Conservation (phyloP, 2,329 filamentous ascomycete genomes). For the Aspergillus fumigatus region DNA sequence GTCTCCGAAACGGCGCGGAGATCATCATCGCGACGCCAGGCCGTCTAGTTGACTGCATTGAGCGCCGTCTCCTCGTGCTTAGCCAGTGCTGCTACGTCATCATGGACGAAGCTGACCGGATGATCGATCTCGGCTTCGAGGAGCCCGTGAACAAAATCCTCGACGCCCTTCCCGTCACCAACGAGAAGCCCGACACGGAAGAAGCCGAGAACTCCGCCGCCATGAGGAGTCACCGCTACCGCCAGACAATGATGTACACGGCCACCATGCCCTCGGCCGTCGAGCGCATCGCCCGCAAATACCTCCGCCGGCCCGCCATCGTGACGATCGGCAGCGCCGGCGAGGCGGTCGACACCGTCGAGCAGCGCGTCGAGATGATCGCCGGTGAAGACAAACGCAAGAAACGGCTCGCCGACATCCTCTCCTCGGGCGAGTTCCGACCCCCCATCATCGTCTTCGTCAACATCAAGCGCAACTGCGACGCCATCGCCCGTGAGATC, state of each 20-base stretch:
- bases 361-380: slow-evolving; percentile 92
- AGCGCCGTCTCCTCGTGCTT: slow-evolving; percentile 83
- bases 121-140: slow-evolving; percentile 98
- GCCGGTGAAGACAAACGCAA: slow-evolving; percentile 91
- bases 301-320: slow-evolving; percentile 85
- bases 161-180: slow-evolving; percentile 82
- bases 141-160: slow-evolving; percentile 97
- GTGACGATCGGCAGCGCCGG: slow-evolving; percentile 92
- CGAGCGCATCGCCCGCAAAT: slow-evolving; percentile 95
- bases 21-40: slow-evolving; percentile 98
- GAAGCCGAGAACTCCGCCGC: slow-evolving; percentile 78
- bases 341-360: slow-evolving; percentile 95
- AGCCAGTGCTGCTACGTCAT: slow-evolving; percentile 98
- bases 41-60: slow-evolving; percentile 94
- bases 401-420: slow-evolving; percentile 88
- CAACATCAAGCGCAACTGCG: slow-evolving; percentile 99
- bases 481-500: slow-evolving; percentile 89
- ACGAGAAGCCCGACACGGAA: slow-evolving; percentile 93
- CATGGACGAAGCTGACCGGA: slow-evolving; percentile 98
- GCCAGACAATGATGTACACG: slow-evolving; percentile 99
- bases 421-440: slow-evolving; percentile 71
- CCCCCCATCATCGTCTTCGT: slow-evolving; percentile 98
- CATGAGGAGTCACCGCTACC: slow-evolving; percentile 83
- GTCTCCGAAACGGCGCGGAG: slow-evolving; percentile 85
- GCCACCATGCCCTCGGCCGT: slow-evolving; percentile 93